Evolutionary conservation across 208 protist genomes (phyloP), one percentile per base, ranked within the genome.

Genomic region (Crithidia brevicula): DNA sequence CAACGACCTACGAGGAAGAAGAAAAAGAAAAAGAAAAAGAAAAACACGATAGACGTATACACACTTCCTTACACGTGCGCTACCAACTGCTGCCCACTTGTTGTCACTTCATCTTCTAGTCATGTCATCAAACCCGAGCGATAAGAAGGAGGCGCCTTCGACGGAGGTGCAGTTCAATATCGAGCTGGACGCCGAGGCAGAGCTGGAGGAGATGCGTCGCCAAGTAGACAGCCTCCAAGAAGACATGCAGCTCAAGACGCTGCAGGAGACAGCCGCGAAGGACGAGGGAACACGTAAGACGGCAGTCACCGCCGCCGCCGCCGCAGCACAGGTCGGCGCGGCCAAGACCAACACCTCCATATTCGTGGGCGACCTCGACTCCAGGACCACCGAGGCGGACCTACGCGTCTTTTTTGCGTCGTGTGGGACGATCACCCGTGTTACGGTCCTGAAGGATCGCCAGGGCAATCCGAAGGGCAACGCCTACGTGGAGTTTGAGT

Each of bases 401-500:
- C 67, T 98, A 13, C 91, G 96, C 56, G 76, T 89, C 54, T 97
- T 98, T 73, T 98, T 98, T 63, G 68, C 66, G 42, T 60, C 81
- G 30, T 97, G 91, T 71, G 97, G 97, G 9, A 68, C 88, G 27
- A 94, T 98, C 58, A 81, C 81, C 25, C 89, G 94, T 15, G 76
- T 98, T 9, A 98, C 94, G 22, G 88, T 98, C 58, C 77, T 98
- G 57, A 84, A 85, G 43, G 93, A 98, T 72, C 88, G 85, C 23
- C 95, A 95, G 27, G 87, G 92, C 13, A 85, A 95, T 58, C 92
- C 91, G 9, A 98, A 98, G 68, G 97, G 96, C 25, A 97, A 62
- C 27, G 92, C 93, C 11, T 98, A 98, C 77, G 80, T 97, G 27
- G 91, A 98, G 72, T 98, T 98, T 58, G 89, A 91, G n/a, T 83